Evolutionary conservation across 805 yeast genomes (phyloP), one percentile per base, ranked within the genome.

Genomic region (Wickerhamomyces alni): DNA sequence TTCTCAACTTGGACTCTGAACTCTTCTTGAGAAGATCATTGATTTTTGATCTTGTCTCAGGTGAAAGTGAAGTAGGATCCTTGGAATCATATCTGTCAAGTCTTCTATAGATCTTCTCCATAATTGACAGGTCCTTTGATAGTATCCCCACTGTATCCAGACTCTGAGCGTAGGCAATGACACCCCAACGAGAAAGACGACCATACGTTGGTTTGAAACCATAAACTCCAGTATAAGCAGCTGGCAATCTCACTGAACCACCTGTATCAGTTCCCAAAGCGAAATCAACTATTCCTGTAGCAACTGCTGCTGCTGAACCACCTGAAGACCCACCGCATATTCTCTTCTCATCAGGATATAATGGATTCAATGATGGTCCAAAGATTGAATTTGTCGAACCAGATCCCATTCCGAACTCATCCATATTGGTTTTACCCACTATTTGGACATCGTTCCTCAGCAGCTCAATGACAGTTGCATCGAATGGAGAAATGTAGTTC

Each of bases 341-440:
- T 30, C 73, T 60, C 36, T 59, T 58, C 16, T 60, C 59, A 4
- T 47, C 47, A 1, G 62, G 59, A 41, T 57, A 75, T 8, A 67
- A 48, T 1, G 82, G 80, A 50, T 85, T 84, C 3, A 64, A 41
- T 0, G 82, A 70, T 1, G 82, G 69, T 0, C 88, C 89, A 52
- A 62, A 75, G 37, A 52, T 48, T 0, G 83, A 72, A 48, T 75
- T 69, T 2, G 76, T 64, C 12, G 77, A 81, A 1, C 80, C 71
- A 11, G 86, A 80, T 10, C 99, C 99, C 99, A 93, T 93, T 3
- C 96, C 99, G 65, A 93, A 93, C 63, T 93, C 97, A 63, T 93
- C 99, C 75, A 93, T 67, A 51, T 91, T 93, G 2, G 94, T 74
- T 59, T 91, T 93, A 0, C 96, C 99, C 1, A 80, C 65, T 6